Evolutionary conservation across 441 rosid species (phyloP), one percentile per base, ranked within the genome.

Genomic region (Biscutella auriculata): DNA sequence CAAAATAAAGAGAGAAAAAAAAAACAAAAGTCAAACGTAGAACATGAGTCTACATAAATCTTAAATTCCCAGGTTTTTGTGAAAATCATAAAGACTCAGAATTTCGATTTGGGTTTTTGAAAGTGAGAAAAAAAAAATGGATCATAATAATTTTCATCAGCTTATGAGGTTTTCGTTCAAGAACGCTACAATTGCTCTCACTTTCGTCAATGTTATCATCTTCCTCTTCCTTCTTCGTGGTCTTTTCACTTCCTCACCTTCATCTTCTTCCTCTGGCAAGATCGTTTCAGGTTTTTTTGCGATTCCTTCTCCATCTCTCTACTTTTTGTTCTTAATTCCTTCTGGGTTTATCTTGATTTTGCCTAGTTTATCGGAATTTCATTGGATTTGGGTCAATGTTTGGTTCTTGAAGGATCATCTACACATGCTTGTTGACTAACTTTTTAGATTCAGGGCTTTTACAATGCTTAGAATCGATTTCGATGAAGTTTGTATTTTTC

Each of bases 161-260:
- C 77, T 79, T 52, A n/a, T 73, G 63, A 85, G 82, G 46, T 72
- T 90, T 50, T 85, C 97, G 7, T 87, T 83, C 77, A 87, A 83
- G 76, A 82, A 73, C 76, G 95, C 84, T 0, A 87, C 97, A 30
- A 77, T 87, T 12, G 58, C 74, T 23, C 51, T 87, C 45, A 79
- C 86, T 11, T 25, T 77, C 29, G 26, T 91, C 63, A 91, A 91
- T 27, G 35, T 87, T 14, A 6, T 81, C 69, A 65, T 66, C 41
- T 81, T 61, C 62, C 81, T 91, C 45, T 62, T 80, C 69, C 65
- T 83, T 73, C 90, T 91, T 33, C 96, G 70, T 9, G 73, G 79
- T 14, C 52, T 51, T 45, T 63, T 79, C 82, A 58, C 68, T 79
- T 32, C 64, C 21, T 57, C 61, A 5, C 57, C 9, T 5, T 42